Conservation (phyloP, 1,139 yeast species). For the Kodamaea plutei region DNA sequence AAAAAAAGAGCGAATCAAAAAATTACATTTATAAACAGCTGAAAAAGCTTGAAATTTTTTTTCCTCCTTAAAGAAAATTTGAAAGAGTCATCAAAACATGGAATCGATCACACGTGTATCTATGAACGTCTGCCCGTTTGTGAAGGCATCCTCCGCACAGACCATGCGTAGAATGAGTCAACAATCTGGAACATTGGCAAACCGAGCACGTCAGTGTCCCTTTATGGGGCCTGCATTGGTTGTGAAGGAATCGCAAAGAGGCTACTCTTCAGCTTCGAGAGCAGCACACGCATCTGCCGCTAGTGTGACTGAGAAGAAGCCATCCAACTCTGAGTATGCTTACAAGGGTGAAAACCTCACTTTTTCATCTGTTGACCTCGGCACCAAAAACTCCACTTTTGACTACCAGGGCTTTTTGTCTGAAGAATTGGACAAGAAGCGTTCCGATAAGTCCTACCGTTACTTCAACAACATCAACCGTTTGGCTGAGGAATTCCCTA, state of each 20-base stretch:
- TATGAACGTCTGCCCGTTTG: constrained; percentile 79
- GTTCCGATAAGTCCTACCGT: constrained; percentile 88
- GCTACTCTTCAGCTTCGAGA: constrained; percentile 55
- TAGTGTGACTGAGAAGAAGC: constrained; percentile 6
- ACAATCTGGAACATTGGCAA: constrained; percentile 44
- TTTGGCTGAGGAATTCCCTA: constrained; percentile 88
- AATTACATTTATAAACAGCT: constrained; percentile 5
- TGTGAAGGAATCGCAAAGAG: constrained; percentile 32
- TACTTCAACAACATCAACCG: constrained; percentile 96
- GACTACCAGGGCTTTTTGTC: constrained; percentile 65
- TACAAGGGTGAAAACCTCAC: constrained; percentile 28
- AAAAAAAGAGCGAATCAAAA: constrained; percentile 7
- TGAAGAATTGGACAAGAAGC: constrained; percentile 64
- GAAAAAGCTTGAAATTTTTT: constrained; percentile 1
- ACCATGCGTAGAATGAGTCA: constrained; percentile 53
- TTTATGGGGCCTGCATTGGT: constrained; percentile 78
- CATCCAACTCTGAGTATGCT: constrained; percentile 27
- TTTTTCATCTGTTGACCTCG: constrained; percentile 27
- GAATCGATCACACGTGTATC: constrained; percentile 78
- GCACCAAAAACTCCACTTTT: constrained; percentile 45
- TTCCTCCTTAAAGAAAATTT: no score
- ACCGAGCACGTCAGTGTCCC: constrained; percentile 77
- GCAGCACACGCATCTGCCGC: constrained; percentile 50
- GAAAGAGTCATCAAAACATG: constrained; percentile 50
- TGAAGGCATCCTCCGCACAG: constrained; percentile 62